These are phyloP conservation scores for Rubia tinctorum DNA, from an alignment of 305 asterid species.

Conservation along the genomic window DNA sequence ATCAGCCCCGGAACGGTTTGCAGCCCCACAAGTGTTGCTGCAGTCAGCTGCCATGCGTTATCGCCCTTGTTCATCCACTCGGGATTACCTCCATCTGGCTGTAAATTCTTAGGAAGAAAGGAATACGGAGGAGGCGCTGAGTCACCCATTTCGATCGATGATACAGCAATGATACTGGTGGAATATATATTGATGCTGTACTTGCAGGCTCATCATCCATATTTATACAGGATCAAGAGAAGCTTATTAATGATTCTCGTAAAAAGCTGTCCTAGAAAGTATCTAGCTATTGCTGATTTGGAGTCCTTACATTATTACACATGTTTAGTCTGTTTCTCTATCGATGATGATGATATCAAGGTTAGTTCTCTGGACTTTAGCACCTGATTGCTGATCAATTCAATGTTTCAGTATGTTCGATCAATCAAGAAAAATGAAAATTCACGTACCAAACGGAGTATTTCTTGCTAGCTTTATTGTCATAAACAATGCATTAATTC, in stretches of 20 bases:
- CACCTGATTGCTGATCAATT: constrained; percentile 9
- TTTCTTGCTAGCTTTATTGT: neutral
- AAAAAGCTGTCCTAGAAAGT: constrained; percentile 31
- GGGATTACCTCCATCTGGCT: constrained; percentile 31
- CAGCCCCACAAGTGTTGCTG: constrained; percentile 52
- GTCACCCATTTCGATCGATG: constrained; percentile 2
- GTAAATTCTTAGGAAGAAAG: constrained; percentile 33
- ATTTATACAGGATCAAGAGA: neutral
- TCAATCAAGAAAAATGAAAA: neutral
- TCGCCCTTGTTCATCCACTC: constrained; percentile 61
- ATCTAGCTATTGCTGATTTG: neutral
- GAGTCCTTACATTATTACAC: neutral
- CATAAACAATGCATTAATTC: neutral
- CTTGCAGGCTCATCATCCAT: constrained; percentile 11
- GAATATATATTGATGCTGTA: neutral
- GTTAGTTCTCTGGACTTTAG: neutral
- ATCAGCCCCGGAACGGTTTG: constrained; percentile 68
- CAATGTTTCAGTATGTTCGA: neutral
- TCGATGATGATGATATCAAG: constrained; percentile 6
- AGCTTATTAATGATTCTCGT: constrained; percentile 31
- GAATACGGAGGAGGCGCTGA: constrained; percentile 25
- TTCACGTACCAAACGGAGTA: neutral
- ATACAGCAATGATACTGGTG: too few species aligned
- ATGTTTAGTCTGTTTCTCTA: neutral
- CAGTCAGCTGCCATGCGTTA: constrained; percentile 67